phyloP scores from a whole-genome alignment of 805 yeast genomes.

The Nakazawaea wyomingensis region DNA sequence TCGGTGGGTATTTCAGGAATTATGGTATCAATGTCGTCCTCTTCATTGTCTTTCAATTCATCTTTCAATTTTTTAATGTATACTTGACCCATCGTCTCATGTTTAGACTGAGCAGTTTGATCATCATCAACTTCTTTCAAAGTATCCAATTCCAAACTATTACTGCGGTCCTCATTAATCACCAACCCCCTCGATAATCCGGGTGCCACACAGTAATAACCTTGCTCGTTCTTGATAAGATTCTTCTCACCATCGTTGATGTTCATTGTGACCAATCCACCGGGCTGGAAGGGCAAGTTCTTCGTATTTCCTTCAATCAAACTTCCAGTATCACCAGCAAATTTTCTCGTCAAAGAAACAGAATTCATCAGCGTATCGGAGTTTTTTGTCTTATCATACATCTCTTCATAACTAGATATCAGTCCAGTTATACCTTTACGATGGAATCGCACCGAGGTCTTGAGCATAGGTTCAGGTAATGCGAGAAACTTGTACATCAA shows the following conservation, averaged over 20 bases:
- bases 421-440: constrained; percentile 73
- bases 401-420: constrained; percentile 61
- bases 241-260: constrained; percentile 30
- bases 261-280: constrained; percentile 47
- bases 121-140: constrained; percentile 5
- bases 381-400: constrained; percentile 41
- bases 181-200: constrained; percentile 73
- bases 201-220: constrained; percentile 77
- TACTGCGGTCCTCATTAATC: constrained; percentile 17
- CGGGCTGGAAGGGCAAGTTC: constrained; percentile 88
- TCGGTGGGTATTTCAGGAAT: constrained; percentile 17
- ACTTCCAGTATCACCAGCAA: constrained; percentile 55
- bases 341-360: constrained; percentile 64
- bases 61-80: neutral
- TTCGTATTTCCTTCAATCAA: constrained; percentile 60
- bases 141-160: constrained; percentile 14
- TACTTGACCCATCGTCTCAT: neutral
- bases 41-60: constrained; percentile 16
- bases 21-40: constrained; percentile 38
- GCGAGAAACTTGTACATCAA: constrained; percentile 44
- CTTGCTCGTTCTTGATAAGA: constrained; percentile 64
- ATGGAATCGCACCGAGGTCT: constrained; percentile 63
- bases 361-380: constrained; percentile 62
- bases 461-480: constrained; percentile 54
- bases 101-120: too few species aligned